These are phyloP conservation scores for Chloropicon primus DNA, from an alignment of 139 green algal species.

Conservation along the genomic window DNA sequence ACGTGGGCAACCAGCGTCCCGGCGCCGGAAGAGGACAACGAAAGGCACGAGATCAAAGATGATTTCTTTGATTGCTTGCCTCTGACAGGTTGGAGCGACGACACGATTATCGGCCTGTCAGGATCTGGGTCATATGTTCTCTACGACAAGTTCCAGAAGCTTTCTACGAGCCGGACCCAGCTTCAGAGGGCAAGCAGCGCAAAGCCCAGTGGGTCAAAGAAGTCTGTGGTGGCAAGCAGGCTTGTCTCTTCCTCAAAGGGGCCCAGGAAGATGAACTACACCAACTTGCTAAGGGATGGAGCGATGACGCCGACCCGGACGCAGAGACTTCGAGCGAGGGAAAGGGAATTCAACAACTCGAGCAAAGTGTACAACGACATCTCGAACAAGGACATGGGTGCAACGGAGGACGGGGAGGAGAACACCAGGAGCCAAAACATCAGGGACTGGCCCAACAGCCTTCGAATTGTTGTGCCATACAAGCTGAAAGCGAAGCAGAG, in stretches of 20 bases:
- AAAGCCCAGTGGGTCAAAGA: not conserved
- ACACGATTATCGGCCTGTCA: not conserved
- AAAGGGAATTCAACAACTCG: not conserved
- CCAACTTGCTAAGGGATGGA: too few species aligned
- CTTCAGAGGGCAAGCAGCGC: not conserved
- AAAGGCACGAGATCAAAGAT: not conserved
- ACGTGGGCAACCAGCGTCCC: not conserved
- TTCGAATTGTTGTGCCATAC: not conserved
- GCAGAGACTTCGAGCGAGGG: not conserved
- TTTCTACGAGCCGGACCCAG: not conserved
- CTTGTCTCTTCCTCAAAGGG: not conserved
- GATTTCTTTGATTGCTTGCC: not conserved
- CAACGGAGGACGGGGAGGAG: not conserved
- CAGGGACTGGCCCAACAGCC: not conserved
- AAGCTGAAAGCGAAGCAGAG: not conserved
- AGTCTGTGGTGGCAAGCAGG: not conserved
- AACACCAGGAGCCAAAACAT: not conserved
- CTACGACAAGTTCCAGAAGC: not conserved
- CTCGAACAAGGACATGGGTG: not conserved
- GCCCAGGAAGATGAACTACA: not conserved
- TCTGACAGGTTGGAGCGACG: not conserved
- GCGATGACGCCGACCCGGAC: not conserved
- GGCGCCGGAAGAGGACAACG: not conserved
- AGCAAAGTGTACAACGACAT: too few species aligned
- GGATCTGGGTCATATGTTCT: not conserved